Conservation (phyloP, 768 basidiomycete species). For the Rhodotorula babjevae region DNA sequence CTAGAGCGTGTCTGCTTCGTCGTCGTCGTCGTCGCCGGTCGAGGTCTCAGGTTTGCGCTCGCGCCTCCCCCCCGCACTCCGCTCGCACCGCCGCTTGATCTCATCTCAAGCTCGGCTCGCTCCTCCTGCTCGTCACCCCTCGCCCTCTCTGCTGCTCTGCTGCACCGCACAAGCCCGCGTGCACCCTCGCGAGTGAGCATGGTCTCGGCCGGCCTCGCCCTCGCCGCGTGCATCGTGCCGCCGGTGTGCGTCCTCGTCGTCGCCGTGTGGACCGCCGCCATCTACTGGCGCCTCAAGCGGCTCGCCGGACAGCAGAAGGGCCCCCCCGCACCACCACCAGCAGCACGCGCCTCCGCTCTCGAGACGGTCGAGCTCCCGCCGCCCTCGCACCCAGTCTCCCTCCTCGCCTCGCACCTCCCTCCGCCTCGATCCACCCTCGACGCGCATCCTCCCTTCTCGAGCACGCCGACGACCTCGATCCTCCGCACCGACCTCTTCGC, state of each 20-base stretch:
- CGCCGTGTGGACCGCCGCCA: not conserved
- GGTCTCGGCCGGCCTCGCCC: not conserved
- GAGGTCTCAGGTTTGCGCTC: no score
- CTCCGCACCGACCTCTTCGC: not conserved
- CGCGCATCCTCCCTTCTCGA: not conserved
- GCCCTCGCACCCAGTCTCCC: no score
- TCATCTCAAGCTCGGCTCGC: no score
- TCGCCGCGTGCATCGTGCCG: slow-evolving; percentile 17
- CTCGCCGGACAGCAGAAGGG: not conserved
- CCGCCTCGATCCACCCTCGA: not conserved
- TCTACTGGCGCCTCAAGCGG: not conserved
- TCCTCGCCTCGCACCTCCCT: no score
- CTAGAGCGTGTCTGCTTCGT: no score
- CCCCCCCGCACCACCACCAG: not conserved
- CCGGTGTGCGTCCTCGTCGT: not conserved
- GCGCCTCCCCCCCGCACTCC: no score
- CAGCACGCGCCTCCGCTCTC: no score
- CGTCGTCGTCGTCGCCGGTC: no score
- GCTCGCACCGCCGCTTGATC: no score
- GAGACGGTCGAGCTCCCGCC: not conserved
- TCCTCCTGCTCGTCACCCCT: no score
- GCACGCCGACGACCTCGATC: not conserved
- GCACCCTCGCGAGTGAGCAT: not conserved
- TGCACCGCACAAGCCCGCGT: no score
- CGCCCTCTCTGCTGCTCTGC: not conserved